These are phyloP conservation scores for Candida germanica DNA, from an alignment of 805 yeast genomes.

Conservation along the genomic window DNA sequence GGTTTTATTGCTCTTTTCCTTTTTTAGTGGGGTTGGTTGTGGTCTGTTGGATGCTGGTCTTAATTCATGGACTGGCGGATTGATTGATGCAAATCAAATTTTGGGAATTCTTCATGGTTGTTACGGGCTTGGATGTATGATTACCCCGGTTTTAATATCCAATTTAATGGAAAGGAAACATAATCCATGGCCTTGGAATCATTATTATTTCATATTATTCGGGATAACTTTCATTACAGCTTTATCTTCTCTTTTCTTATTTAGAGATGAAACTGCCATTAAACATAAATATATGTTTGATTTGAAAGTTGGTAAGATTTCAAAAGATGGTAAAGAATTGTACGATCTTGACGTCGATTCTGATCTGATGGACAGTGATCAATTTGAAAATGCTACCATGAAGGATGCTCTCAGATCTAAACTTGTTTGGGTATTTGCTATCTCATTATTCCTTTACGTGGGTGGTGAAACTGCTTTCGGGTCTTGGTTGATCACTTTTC, in stretches of 20 bases:
- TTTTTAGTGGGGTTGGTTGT: slow-evolving; percentile 50
- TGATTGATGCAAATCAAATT: slow-evolving; percentile 47
- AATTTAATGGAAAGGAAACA: slow-evolving; percentile 34
- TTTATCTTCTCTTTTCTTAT: slow-evolving; percentile 23
- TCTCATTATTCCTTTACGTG: slow-evolving; percentile 45
- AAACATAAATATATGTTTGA: slow-evolving; percentile 35
- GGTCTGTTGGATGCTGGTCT: slow-evolving; percentile 57
- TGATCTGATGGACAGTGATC: slow-evolving; percentile 1
- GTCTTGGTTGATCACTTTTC: slow-evolving; percentile 49
- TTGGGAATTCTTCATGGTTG: slow-evolving; percentile 52
- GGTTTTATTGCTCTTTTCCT: slow-evolving; percentile 37
- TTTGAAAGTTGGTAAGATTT: slow-evolving; percentile 11
- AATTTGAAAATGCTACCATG: slow-evolving; percentile 13
- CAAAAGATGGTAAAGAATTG: slow-evolving; percentile 7
- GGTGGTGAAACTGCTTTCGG: slow-evolving; percentile 58
- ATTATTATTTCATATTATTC: slow-evolving; percentile 40
- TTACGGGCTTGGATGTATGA: slow-evolving; percentile 53
- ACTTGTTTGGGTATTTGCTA: slow-evolving; percentile 39
- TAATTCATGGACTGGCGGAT: slow-evolving; percentile 50
- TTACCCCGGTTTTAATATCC: slow-evolving; percentile 47
- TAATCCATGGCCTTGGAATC: slow-evolving; percentile 45
- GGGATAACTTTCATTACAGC: slow-evolving; percentile 22
- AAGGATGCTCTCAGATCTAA: slow-evolving; percentile 32
- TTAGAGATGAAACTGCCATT: slow-evolving; percentile 42
- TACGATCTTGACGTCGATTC: not conserved